These are phyloP conservation scores for Colletotrichum brevisporum DNA, from an alignment of 2,329 filamentous ascomycete species.

Conservation along the genomic window DNA sequence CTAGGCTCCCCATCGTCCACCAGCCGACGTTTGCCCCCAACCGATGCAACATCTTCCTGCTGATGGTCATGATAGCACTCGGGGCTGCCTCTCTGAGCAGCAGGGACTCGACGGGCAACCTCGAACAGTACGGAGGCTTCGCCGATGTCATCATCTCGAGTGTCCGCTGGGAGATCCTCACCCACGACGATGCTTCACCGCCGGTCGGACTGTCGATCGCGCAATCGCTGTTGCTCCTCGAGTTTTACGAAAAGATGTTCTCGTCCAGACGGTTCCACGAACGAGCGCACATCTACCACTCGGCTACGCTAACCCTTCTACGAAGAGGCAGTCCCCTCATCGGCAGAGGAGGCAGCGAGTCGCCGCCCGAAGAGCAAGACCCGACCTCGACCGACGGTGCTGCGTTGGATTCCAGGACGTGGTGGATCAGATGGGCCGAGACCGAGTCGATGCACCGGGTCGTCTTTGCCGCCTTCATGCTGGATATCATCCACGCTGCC, in stretches of 20 bases:
- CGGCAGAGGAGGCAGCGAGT: conserved; percentile 83
- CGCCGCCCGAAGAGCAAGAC: conserved; percentile 75
- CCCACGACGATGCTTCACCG: conserved; percentile 84
- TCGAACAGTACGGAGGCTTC: conserved; percentile 61
- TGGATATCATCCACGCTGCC: conserved; percentile 89
- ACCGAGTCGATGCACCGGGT: conserved; percentile 89
- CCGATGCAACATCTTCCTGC: conserved; percentile 81
- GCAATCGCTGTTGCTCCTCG: conserved; percentile 84
- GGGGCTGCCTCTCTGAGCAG: conserved; percentile 85
- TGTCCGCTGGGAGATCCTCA: conserved; percentile 87
- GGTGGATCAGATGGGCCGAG: conserved; percentile 91
- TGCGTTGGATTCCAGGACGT: conserved; percentile 61
- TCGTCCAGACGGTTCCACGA: conserved; percentile 87
- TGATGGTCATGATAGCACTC: conserved; percentile 87
- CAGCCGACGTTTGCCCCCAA: conserved; percentile 88
- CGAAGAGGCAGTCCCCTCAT: conserved; percentile 89
- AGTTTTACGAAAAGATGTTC: conserved; percentile 94
- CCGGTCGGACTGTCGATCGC: conserved; percentile 91
- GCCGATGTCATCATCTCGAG: conserved; percentile 76
- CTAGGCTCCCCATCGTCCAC: conserved; percentile 89
- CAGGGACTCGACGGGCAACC: conserved; percentile 67
- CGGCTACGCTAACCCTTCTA: conserved; percentile 87
- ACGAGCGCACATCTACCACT: conserved; percentile 90
- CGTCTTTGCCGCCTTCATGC: conserved; percentile 90
- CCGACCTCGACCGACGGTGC: conserved; percentile 38